Evolutionary conservation across 345 rosid genomes (phyloP), one percentile per base, ranked within the genome.

Genomic region (Isatis tinctoria): DNA sequence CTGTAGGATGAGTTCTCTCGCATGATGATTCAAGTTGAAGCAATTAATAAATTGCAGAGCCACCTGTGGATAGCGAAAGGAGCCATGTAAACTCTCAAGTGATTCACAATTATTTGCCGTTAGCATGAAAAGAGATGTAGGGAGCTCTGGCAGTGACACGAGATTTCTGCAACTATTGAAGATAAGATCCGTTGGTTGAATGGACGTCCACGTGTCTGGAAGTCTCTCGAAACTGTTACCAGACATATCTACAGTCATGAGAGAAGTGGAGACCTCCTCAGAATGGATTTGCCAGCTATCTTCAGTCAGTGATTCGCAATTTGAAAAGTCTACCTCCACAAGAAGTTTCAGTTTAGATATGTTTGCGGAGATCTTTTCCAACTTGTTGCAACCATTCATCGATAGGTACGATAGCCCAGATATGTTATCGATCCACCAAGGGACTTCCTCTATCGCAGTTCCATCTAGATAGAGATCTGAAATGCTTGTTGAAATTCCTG

Each of bases 391-490:
- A 13, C 52, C 10, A 1, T 0, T 11, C 65, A 80, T n/a, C n/a
- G 26, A 35, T 18, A 79, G 17, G 4, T 0, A 0, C 0, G 0
- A 12, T 4, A 79, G 70, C 28, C 20, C 6, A 8, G 72, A 22
- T 0, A 76, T 18, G 2, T 10, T 14, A 18, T 58, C 70, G n/a
- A 76, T 43, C 22, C 64, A 56, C 9, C 41, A 26, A 4, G 73
- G 73, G 20, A 80, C 60, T 30, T 76, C 69, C 11, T 45, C 28
- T 1, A 80, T 72, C 4, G 64, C 60, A 3, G 72, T 61, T 12
- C 45, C 75, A 45, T 18, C 65, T 4, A 74, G 57, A 13, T 10
- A 1, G 44, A 75, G 59, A 16, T 45, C 13, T 16, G 43, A 1
- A 45, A 79, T 48, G 27, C 59, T 48, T 0, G 32, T 16, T 27